A percentile compares a stretch with the other conserved stretches of the same genome.
phyloP scores from a whole-genome alignment of 768 basidiomycete species.

The Cystofilobasidium ferigula region DNA sequence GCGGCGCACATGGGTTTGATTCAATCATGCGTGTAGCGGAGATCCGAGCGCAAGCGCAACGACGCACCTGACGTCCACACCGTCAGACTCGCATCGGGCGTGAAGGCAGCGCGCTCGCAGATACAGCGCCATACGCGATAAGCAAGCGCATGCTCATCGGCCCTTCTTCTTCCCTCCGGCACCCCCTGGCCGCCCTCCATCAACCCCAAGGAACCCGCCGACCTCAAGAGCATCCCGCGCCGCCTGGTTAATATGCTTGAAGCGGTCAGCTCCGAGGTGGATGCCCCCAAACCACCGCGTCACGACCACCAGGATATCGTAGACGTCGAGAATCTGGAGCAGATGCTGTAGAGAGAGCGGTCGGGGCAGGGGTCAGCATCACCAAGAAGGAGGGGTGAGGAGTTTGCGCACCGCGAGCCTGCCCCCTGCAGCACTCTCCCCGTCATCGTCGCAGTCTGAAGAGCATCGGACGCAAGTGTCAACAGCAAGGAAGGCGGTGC shows the following conservation, averaged over 20 bases:
- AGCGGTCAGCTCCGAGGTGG: slow-evolving; percentile 49
- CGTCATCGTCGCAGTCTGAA: slow-evolving; percentile 86
- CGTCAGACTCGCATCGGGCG: too few relatives aligned
- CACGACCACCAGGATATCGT: slow-evolving; percentile 74
- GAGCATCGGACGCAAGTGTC: not conserved
- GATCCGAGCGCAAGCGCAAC: slow-evolving; percentile 2
- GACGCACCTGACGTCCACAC: not conserved
- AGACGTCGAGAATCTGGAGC: slow-evolving; percentile 57
- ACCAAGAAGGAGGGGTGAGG: too few relatives aligned
- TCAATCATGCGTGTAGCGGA: not conserved
- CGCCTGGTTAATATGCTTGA: slow-evolving; percentile 77
- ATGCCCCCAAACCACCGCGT: slow-evolving; percentile 90
- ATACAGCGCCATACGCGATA: too few relatives aligned
- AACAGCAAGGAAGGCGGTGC: not conserved
- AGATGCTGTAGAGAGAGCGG: too few relatives aligned
- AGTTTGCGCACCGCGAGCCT: too few relatives aligned
- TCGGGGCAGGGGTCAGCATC: too few relatives aligned
- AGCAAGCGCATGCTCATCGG: not conserved
- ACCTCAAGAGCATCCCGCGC: slow-evolving; percentile 79
- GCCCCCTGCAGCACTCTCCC: slow-evolving; percentile 84
- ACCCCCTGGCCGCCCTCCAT: slow-evolving; percentile 8
- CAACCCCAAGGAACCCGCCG: slow-evolving; percentile 70
- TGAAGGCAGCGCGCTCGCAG: too few relatives aligned
- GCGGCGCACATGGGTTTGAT: not conserved
- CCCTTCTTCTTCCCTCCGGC: slow-evolving; percentile 9